Base-by-base conservation (phyloP, 2,329 filamentous ascomycete species). In the Ustulina deusta region DNA sequence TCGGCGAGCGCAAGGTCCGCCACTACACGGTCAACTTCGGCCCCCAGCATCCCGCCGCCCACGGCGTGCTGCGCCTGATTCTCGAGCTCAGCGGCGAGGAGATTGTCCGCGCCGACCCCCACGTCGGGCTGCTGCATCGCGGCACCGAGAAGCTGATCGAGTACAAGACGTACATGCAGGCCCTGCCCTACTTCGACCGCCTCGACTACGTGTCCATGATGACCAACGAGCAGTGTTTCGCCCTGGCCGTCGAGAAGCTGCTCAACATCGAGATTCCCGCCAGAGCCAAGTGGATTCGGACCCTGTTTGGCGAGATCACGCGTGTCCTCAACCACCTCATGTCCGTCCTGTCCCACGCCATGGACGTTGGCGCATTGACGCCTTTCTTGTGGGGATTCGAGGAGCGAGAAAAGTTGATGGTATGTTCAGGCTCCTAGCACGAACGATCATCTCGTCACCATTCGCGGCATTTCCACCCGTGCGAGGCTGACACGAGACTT, bases 11-110 rank as follows among this genome's bases (percentile, higher is more conserved):
- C 81, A 98, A 97, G 87, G 92, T 99, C 80, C 90, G 96, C 74
- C 96, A 99, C 84, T 99, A 99, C 85, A 99, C 96, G 6, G 95
- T 99, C 85, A 99, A 99, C 87, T 99, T 99, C 78, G 96, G 96
- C 64, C 96, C 96, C 72, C 96, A 99, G 87, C 96, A 99, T 86
- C 96, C 96, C 44, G 96, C 96, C 73, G 97, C 96, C 76, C 96
- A 99, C 88, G 96, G 96, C 78, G 96, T 99, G 89, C 84, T 99
- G 83, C 93, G 96, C 63, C 84, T 99, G 83, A 99, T 99, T 85
- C 89, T 99, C 76, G 96, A 99, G 82, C 88, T 99, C 79, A 97
- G 93, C 82, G 96, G 96, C 80, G 96, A 99, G 85, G 93, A 97
- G 83, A 98, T 99, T 79, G 86, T 99, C 77, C 93, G 96, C 79